Evolutionary conservation across 352 stramenopile species (phyloP), one percentile per base, ranked within the genome.

Genomic region (Globisporangium okanoganense): DNA sequence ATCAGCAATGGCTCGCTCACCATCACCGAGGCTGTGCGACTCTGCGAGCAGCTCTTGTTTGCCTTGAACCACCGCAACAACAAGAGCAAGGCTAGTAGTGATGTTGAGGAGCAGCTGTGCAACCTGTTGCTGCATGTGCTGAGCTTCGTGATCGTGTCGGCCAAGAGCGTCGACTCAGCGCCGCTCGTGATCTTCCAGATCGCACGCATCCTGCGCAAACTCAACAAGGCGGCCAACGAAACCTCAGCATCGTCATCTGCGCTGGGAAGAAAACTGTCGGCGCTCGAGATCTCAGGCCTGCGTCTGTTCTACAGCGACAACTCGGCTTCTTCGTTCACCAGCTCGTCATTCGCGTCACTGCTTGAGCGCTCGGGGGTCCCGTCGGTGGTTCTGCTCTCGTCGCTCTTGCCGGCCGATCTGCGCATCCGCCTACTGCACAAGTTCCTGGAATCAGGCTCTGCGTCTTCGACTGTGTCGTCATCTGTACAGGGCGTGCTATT

Each of bases 21-120:
- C 20, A 48, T 44, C n/a, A 22, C 51, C 2, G 72, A 73, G 9
- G 71, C 73, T 40, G 58, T 62, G 14, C 72, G 63, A 9, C 71
- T 85, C 55, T 84, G 73, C 31, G 75, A 87, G 27, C 75, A 82
- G 58, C 25, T 85, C 22, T 40, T 85, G 31, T 85, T 83, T 41
- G 76, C 73, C 12, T 61, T 87, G 48, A 25, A 38, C 22, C 43
- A 40, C 62, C 61, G 2, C 62, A 51, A 38, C 61, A 31, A n/a
- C 24, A 56, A 16, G 3, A 49, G 13, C 25, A 45, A 38, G 10
- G 18, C 52, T 4, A 53, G 54, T 9, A n/a, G 50, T 14, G 27
- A 64, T 36, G 48, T 14, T 5, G 43, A 43, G 35, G 25, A 62
- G 13, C 22, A 31, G 16, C 56, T 87, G 5, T 85, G 71, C 47